Percentiles rank a stretch among this genome's conserved stretches.
phyloP scores from a whole-genome alignment of 192 early-diverging fungal genomes.

The Coemansia sp. region DNA sequence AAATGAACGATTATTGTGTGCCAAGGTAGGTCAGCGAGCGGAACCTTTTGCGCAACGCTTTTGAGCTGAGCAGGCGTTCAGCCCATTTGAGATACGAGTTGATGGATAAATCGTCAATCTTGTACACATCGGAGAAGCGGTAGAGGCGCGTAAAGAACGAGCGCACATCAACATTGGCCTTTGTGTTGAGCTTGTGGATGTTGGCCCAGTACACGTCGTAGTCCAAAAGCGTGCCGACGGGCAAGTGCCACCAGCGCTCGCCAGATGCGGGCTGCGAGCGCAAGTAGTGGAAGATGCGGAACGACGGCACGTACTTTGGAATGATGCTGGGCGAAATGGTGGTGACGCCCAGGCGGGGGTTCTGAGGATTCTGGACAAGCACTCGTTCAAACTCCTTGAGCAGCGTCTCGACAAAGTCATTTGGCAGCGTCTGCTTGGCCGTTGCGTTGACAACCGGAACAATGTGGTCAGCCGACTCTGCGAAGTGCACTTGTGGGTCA shows the following conservation, averaged over 20 bases:
- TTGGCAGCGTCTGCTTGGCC: slow-evolving; percentile 14
- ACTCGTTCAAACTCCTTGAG: slow-evolving; percentile 43
- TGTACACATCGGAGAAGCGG: slow-evolving; percentile 28
- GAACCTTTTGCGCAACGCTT: slow-evolving; percentile 33
- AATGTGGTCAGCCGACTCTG: background rate
- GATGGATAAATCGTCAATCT: slow-evolving; percentile 29
- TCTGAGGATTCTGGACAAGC: slow-evolving; percentile 7
- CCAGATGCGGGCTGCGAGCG: background rate
- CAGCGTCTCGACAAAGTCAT: slow-evolving; percentile 36
- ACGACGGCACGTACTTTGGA: slow-evolving; percentile 63
- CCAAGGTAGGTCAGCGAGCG: slow-evolving; percentile 31
- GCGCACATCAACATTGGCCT: background rate
- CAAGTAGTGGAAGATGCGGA: slow-evolving; percentile 61
- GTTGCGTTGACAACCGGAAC: background rate
- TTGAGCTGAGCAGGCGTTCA: slow-evolving; percentile 23
- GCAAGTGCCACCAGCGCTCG: slow-evolving; percentile 9
- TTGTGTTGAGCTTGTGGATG: slow-evolving; percentile 25
- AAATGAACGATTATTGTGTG: slow-evolving; percentile 4
- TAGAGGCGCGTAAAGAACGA: slow-evolving; percentile 35
- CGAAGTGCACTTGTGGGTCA: slow-evolving; percentile 12
- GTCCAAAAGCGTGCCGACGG: slow-evolving; percentile 40
- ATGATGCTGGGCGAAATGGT: slow-evolving; percentile 65
- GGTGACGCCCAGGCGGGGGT: slow-evolving; percentile 32
- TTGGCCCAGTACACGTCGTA: slow-evolving; percentile 54
- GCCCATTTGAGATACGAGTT: slow-evolving; percentile 48